Conservation (phyloP, 2,329 filamentous ascomycete genomes). For the Alternaria sp. region DNA sequence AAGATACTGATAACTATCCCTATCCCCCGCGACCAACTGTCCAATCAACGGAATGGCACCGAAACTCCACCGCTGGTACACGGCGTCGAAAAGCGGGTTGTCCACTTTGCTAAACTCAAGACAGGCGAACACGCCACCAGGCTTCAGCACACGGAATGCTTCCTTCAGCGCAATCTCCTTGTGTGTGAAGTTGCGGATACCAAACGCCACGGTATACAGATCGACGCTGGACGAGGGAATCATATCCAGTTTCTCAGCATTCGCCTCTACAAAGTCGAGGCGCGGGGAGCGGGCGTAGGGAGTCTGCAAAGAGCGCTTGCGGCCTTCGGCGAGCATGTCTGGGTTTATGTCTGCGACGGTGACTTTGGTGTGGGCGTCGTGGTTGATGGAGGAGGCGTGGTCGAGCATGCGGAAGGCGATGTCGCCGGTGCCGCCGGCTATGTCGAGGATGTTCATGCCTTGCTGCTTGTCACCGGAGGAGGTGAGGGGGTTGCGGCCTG, state of each 20-base stretch:
- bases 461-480: conserved; percentile 31
- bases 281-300: conserved; percentile 65
- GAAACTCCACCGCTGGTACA: conserved; percentile 98
- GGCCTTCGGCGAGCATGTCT: conserved; percentile 89
- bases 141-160: conserved; percentile 88
- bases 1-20: conserved; percentile 97
- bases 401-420: conserved; percentile 97
- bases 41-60: conserved; percentile 93
- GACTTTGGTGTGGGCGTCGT: conserved; percentile 81
- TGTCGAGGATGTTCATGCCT: conserved; percentile 84
- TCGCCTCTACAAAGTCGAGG: conserved; percentile 83
- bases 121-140: conserved; percentile 94
- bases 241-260: conserved; percentile 78
- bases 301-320: conserved; percentile 74
- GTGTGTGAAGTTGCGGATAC: conserved; percentile 96
- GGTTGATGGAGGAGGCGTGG: conserved; percentile 82
- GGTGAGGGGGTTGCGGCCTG: conserved; percentile 68
- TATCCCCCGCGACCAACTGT: conserved; percentile 90
- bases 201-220: conserved; percentile 96
- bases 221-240: conserved; percentile 80
- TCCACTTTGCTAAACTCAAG: conserved; percentile 92
- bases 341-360: conserved; percentile 97
- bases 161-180: conserved; percentile 84
- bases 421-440: conserved; percentile 96
- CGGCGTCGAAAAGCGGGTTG: conserved; percentile 78